Evolutionary conservation across 305 asterid species (phyloP), one percentile per base, ranked within the genome.

Genomic region (Plantago coronopus): DNA sequence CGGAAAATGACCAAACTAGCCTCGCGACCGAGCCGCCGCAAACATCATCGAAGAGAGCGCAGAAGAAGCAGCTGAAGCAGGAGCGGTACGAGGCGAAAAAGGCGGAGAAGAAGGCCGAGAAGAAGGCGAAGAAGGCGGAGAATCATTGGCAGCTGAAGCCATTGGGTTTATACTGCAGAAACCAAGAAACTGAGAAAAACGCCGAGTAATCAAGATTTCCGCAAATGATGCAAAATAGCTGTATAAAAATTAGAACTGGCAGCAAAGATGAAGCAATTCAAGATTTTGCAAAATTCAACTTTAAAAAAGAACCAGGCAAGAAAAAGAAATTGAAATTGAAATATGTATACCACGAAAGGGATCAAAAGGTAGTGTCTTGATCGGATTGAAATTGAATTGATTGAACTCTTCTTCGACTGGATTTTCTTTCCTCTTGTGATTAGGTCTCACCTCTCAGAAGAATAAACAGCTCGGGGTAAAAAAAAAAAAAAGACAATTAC

Each of bases 11-110:
- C 65, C 48, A 66, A 58, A 62, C 12, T 48, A 48, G 72, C 71
- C 78, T 74, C 49, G 57, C 63, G 71, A 58, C 59, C 17, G n/a
- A 7, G 11, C 74, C 72, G 11, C 79, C 68, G 69, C 40, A 68
- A 37, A 50, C 85, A 27, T 67, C 86, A 59, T 91, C 94, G 23
- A 91, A 89, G 74, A 89, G 72, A 62, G 97, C 96, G 4, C 87
- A 78, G 71, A 91, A 87, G 76, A 83, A 73, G 70, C 80, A 85
- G 57, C 74, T 83, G 47, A 91, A 85, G 87, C 96, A 89, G 64
- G 87, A 86, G 72, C 57, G 81, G 7, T 89, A 67, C 78, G 89
- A 83, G 75, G 88, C 81, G 57, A 89, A 80, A 86, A 91, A 91
- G 72, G 89, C 83, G 23, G 91, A 80, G 83, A 88, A 86, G 72